Percentiles rank a stretch among this genome's conserved stretches.
These are phyloP conservation scores for Cytospora leucostoma DNA, from an alignment of 2,329 filamentous ascomycete species.

Conservation along the genomic window DNA sequence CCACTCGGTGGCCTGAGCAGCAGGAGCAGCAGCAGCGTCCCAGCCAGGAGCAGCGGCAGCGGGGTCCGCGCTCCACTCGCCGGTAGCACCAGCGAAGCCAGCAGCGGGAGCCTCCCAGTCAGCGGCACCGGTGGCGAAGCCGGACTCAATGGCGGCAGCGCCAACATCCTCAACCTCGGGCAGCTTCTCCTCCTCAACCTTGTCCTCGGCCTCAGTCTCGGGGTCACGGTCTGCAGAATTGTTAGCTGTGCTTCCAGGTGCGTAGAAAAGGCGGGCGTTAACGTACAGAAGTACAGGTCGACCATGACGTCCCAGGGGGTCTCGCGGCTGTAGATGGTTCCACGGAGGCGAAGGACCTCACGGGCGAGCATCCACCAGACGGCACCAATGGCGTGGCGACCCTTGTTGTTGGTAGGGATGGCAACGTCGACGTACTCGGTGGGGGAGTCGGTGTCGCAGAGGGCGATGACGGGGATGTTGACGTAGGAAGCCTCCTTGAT, in stretches of 20 bases:
- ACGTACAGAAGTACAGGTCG: constrained; percentile 96
- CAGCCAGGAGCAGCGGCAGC: constrained; percentile 56
- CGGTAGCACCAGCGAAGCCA: constrained; percentile 39
- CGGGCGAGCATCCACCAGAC: constrained; percentile 99
- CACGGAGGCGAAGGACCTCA: constrained; percentile 98
- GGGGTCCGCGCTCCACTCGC: constrained; percentile 67
- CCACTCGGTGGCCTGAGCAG: constrained; percentile 50
- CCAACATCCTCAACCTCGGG: constrained; percentile 83
- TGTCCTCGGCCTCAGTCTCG: constrained; percentile 99
- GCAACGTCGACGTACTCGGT: constrained; percentile 99
- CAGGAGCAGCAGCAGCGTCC: constrained; percentile 48
- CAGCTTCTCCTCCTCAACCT: constrained; percentile 90
- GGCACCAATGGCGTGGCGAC: constrained; percentile 96
- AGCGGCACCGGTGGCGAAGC: constrained; percentile 61
- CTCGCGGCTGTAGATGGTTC: constrained; percentile 94
- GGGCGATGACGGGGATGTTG: constrained; percentile 99
- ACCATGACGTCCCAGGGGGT: constrained; percentile 99
- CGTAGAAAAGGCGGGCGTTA: not conserved
- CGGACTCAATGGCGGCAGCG: constrained; percentile 80
- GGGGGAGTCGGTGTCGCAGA: constrained; percentile 98
- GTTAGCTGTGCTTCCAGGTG: constrained; percentile 27
- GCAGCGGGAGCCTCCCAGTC: constrained; percentile 52
- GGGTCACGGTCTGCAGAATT: constrained; percentile 79
- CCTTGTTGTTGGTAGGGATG: constrained; percentile 99
- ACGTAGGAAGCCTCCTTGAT: constrained; percentile 99